Conservation (phyloP, 208 protist species). For the Acanthamoeba quina region DNA sequence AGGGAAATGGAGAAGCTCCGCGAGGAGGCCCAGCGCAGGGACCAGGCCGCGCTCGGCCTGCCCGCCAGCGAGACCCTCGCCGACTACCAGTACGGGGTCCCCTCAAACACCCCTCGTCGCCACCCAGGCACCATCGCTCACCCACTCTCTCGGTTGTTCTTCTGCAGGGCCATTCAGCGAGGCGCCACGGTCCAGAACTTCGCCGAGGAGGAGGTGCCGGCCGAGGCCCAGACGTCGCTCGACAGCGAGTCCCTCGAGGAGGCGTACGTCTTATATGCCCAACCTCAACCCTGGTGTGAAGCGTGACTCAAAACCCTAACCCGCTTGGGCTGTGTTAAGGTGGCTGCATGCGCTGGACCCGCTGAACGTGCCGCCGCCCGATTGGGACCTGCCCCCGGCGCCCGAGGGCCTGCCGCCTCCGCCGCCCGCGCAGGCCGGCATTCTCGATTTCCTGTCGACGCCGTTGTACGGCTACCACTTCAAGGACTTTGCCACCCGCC, state of each 20-base stretch:
- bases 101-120: neutral
- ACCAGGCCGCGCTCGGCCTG: conserved; percentile 46
- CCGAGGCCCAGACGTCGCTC: neutral
- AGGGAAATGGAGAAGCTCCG: conserved; percentile 59
- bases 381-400: conserved; percentile 49
- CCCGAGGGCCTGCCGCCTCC: conserved; percentile 38
- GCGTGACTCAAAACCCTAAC: neutral
- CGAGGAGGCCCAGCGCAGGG: conserved; percentile 49
- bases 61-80: conserved; percentile 64
- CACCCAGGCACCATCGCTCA: neutral
- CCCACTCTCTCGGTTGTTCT: neutral
- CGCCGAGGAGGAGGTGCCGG: conserved; percentile 48
- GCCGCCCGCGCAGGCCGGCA: neutral
- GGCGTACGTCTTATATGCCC: neutral
- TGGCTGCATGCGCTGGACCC: conserved; percentile 35
- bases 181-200: conserved; percentile 31
- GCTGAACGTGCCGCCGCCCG: conserved; percentile 17
- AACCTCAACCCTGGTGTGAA: too few species aligned
- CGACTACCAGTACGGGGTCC: conserved; percentile 13
- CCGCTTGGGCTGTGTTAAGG: neutral
- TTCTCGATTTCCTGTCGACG: conserved; percentile 49
- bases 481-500: conserved; percentile 58
- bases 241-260: conserved; percentile 57
- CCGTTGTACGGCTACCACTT: conserved; percentile 64
- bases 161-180: conserved; percentile 8